These are phyloP conservation scores for Leptomonas pyrrhocoris DNA, from an alignment of 208 protist genomes.

Conservation along the genomic window DNA sequence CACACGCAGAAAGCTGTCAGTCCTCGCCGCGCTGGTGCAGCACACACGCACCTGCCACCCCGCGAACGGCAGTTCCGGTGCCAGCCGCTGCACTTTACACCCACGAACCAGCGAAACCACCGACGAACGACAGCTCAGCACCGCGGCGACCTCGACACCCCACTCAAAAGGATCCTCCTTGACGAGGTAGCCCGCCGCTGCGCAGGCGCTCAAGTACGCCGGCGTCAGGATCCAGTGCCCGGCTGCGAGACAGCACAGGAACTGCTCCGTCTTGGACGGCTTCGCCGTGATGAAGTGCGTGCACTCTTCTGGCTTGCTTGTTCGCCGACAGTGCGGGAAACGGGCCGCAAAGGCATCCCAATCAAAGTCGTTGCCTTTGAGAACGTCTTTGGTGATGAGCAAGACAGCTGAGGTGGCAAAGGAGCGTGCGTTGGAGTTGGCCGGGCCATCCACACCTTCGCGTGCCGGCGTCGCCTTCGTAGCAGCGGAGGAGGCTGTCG, in stretches of 20 bases:
- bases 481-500: slow-evolving; percentile 91
- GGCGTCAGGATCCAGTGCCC: slow-evolving; percentile 74
- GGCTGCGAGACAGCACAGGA: slow-evolving; percentile 61
- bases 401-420: slow-evolving; percentile 17
- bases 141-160: slow-evolving; percentile 36
- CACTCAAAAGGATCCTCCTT: slow-evolving; percentile 61
- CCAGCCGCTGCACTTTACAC: slow-evolving; percentile 47
- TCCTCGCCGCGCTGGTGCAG: slow-evolving; percentile 37
- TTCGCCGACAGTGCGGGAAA: slow-evolving; percentile 24
- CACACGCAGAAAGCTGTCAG: slow-evolving; percentile 56
- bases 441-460: not conserved
- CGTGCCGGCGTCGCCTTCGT: not conserved
- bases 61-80: slow-evolving; percentile 39
- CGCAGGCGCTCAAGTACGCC: slow-evolving; percentile 49
- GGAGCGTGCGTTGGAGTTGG: not conserved
- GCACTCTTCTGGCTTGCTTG: slow-evolving; percentile 54
- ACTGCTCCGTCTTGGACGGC: slow-evolving; percentile 60
- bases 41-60: slow-evolving; percentile 55
- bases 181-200: slow-evolving; percentile 38
- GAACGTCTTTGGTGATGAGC: slow-evolving; percentile 29
- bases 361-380: slow-evolving; percentile 15
- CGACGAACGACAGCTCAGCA: slow-evolving; percentile 27
- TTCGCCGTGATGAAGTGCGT: slow-evolving; percentile 76
- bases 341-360: slow-evolving; percentile 10
- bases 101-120: slow-evolving; percentile 44